These are phyloP conservation scores for Chaetomium fimeti DNA, from an alignment of 495 filamentous ascomycete species.

Conservation along the genomic window DNA sequence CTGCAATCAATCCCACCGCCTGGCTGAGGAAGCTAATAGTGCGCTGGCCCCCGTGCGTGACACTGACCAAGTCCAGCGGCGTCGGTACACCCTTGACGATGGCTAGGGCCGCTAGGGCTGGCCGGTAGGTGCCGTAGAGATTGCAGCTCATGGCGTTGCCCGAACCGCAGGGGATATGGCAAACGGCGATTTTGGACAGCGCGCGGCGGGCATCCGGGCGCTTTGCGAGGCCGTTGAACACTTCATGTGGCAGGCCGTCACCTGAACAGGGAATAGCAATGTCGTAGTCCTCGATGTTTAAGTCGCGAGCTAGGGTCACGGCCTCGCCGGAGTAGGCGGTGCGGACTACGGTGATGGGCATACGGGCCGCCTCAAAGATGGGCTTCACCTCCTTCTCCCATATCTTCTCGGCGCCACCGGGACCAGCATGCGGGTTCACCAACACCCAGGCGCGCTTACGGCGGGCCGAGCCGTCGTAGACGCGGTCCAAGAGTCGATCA, in stretches of 20 bases:
- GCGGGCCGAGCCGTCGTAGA: conserved; percentile 67
- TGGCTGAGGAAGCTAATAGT: conserved; percentile 89
- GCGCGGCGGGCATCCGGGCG: conserved; percentile 71
- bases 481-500: conserved; percentile 58
- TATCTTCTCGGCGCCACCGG: conserved; percentile 69
- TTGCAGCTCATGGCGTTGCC: conserved; percentile 95
- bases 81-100: conserved; percentile 83
- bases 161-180: conserved; percentile 87
- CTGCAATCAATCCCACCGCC: conserved; percentile 84
- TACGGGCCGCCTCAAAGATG: conserved; percentile 78
- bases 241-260: conserved; percentile 87
- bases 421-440: conserved; percentile 87
- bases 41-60: conserved; percentile 73
- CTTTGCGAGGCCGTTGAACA: conserved; percentile 87
- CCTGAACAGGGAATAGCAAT: conserved; percentile 86
- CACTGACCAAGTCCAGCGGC: conserved; percentile 78
- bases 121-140: conserved; percentile 74
- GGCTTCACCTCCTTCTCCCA: conserved; percentile 77
- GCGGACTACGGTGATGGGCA: conserved; percentile 69
- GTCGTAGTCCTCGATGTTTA: conserved; percentile 81
- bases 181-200: conserved; percentile 74
- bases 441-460: conserved; percentile 80
- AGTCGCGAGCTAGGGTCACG: conserved; percentile 68
- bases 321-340: conserved; percentile 77
- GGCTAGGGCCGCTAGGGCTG: conserved; percentile 71